A percentile compares a stretch with the other conserved stretches of the same genome.
Conservation (phyloP, 495 filamentous ascomycete genomes). For the Penicillium chermesinum region DNA sequence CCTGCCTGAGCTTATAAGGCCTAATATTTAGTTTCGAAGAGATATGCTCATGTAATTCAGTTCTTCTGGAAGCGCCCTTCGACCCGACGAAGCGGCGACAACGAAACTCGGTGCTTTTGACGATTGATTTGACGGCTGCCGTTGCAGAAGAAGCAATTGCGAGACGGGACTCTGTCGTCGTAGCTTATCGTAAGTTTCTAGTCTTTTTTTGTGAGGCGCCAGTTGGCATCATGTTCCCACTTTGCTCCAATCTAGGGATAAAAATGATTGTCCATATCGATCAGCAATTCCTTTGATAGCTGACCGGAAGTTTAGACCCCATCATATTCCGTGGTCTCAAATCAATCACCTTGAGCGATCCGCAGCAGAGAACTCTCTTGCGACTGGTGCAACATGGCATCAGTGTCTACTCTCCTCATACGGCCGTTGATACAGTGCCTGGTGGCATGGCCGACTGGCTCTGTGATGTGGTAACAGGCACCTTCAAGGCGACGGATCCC, state of each 20-base stretch:
- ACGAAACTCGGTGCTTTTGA: conserved; percentile 75
- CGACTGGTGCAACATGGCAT: conserved; percentile 83
- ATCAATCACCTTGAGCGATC: conserved; percentile 72
- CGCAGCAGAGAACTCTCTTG: conserved; percentile 81
- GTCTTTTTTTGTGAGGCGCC: background rate
- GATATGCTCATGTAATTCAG: conserved; percentile 29
- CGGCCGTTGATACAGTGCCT: conserved; percentile 82
- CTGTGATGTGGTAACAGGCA: conserved; percentile 71
- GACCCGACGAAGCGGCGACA: conserved; percentile 45
- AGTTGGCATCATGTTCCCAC: background rate
- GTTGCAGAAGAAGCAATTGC: conserved; percentile 91
- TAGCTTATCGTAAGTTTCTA: conserved; percentile 73
- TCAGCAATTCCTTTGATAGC: background rate
- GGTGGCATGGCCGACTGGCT: conserved; percentile 94
- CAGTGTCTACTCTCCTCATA: conserved; percentile 93
- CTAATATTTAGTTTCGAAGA: conserved; percentile 7
- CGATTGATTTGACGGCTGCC: conserved; percentile 82
- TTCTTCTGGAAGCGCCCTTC: conserved; percentile 73
- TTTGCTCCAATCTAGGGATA: background rate
- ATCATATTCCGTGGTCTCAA: conserved; percentile 94
- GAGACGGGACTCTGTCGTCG: conserved; percentile 67
- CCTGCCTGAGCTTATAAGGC: background rate
- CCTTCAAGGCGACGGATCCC: conserved; percentile 19
- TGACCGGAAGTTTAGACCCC: conserved; percentile 57
- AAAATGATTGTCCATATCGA: conserved; percentile 1